A percentile compares a stretch with the other conserved stretches of the same genome.
phyloP scores from a whole-genome alignment of 108 stramenopile species.

The Parietichytrium sp. region DNA sequence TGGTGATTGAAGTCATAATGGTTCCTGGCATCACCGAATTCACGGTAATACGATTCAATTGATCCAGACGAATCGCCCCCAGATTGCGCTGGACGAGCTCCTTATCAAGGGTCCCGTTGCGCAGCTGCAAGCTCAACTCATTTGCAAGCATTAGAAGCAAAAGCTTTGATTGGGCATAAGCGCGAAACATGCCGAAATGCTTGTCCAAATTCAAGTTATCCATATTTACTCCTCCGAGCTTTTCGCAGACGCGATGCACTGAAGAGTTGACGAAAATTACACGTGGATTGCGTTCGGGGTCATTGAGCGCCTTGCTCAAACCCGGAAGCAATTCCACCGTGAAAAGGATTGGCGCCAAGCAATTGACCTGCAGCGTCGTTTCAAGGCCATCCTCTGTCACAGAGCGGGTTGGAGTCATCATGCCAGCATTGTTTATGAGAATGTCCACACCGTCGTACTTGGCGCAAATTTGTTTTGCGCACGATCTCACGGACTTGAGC shows the following conservation, averaged over 20 bases:
- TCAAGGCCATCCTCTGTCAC: background rate
- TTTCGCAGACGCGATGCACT: too few species aligned
- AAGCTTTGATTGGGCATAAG: constrained; percentile 7
- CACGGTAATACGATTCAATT: background rate
- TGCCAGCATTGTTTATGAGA: constrained; percentile 17
- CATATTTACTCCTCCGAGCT: background rate
- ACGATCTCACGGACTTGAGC: constrained; percentile 27
- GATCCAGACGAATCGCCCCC: too few species aligned
- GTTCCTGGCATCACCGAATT: background rate
- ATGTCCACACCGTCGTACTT: background rate
- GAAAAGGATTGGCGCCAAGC: background rate
- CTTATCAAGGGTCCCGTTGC: too few species aligned
- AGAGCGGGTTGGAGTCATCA: constrained; percentile 12
- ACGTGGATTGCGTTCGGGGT: background rate
- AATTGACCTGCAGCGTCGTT: constrained; percentile 31
- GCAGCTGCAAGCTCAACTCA: background rate
- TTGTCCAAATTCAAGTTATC: constrained; percentile 6
- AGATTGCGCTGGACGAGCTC: too few species aligned
- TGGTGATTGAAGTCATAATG: background rate
- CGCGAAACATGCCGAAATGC: background rate
- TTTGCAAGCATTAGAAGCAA: background rate
- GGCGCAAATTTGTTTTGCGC: background rate
- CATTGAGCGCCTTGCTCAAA: background rate
- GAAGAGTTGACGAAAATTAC: background rate
- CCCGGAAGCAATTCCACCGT: background rate